Conservation (phyloP, 257 asterid species). For the Misopates orontium region DNA sequence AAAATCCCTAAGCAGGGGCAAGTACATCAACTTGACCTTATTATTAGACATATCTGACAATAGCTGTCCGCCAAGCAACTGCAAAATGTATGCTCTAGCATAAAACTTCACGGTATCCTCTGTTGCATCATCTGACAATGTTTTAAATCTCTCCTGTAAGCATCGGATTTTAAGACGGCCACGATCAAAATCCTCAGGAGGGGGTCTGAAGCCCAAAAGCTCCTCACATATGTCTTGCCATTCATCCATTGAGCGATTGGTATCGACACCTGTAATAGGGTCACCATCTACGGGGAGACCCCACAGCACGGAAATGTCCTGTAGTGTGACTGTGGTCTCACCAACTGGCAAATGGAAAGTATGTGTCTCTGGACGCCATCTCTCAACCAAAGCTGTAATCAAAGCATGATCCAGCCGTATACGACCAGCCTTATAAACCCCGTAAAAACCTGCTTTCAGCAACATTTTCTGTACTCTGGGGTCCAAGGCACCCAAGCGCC, state of each 20-base stretch:
- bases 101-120: slow-evolving; percentile 52
- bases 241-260: slow-evolving; percentile 71
- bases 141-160: slow-evolving; percentile 62
- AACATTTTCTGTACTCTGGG: slow-evolving; percentile 65
- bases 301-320: slow-evolving; percentile 72
- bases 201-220: slow-evolving; percentile 69
- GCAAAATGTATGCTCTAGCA: slow-evolving; percentile 77
- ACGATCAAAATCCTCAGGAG: slow-evolving; percentile 64
- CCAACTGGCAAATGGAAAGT: slow-evolving; percentile 81
- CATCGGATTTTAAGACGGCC: slow-evolving; percentile 73
- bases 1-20: slow-evolving; percentile 74
- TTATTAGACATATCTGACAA: slow-evolving; percentile 79
- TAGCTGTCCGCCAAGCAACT: slow-evolving; percentile 71
- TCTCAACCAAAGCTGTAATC: slow-evolving; percentile 73
- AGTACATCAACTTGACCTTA: slow-evolving; percentile 81
- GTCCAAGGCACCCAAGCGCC: slow-evolving; percentile 73
- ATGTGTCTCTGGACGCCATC: slow-evolving; percentile 88
- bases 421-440: slow-evolving; percentile 79
- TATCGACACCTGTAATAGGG: slow-evolving; percentile 73
- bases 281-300: slow-evolving; percentile 78
- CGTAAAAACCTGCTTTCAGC: slow-evolving; percentile 75
- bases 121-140: slow-evolving; percentile 59
- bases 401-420: slow-evolving; percentile 79
- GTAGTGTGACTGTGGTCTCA: slow-evolving; percentile 71
- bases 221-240: slow-evolving; percentile 75